These are phyloP conservation scores for Nicotiana noctiflora DNA, from an alignment of 257 asterid species.

Conservation along the genomic window DNA sequence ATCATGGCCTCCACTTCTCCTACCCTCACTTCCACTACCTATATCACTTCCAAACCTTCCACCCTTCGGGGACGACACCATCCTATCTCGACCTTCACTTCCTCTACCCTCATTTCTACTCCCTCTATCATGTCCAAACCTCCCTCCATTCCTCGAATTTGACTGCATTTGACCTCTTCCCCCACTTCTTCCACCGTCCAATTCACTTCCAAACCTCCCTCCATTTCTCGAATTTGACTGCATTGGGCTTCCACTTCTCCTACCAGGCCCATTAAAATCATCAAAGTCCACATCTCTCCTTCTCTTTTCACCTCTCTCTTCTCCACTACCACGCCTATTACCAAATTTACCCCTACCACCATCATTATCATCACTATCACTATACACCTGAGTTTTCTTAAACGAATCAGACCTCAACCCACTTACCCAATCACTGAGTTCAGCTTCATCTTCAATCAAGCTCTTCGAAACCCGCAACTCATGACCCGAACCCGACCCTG, in stretches of 20 bases:
- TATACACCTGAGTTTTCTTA: slow-evolving; percentile 45
- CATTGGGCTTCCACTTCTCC: slow-evolving; percentile 14
- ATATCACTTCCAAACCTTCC: slow-evolving; percentile 14
- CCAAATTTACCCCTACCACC: slow-evolving; percentile 21
- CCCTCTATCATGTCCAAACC: slow-evolving; percentile 8
- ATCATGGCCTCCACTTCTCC: slow-evolving; percentile 7
- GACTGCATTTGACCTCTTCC: not conserved
- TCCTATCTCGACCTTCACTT: slow-evolving; percentile 1
- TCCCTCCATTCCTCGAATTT: not conserved
- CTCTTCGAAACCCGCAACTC: slow-evolving; percentile 48
- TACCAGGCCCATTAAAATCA: slow-evolving; percentile 12
- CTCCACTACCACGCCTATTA: slow-evolving; percentile 12
- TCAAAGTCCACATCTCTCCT: slow-evolving; percentile 11
- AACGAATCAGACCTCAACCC: slow-evolving; percentile 61
- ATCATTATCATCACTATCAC: slow-evolving; percentile 57
- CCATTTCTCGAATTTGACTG: slow-evolving; percentile 9
- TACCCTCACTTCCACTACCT: slow-evolving; percentile 15
- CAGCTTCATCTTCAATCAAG: slow-evolving; percentile 94
- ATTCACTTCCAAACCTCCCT: slow-evolving; percentile 12
- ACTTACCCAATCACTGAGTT: slow-evolving; percentile 83
- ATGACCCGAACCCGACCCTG: slow-evolving; percentile 24
- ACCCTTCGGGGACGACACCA: slow-evolving; percentile 1
- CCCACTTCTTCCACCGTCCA: not conserved
- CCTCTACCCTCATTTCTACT: slow-evolving; percentile 16
- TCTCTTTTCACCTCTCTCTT: slow-evolving; percentile 32